A percentile compares a stretch with the other conserved stretches of the same genome.
phyloP scores from a whole-genome alignment of 306 rosid genomes.

The Benincasa hispida region DNA sequence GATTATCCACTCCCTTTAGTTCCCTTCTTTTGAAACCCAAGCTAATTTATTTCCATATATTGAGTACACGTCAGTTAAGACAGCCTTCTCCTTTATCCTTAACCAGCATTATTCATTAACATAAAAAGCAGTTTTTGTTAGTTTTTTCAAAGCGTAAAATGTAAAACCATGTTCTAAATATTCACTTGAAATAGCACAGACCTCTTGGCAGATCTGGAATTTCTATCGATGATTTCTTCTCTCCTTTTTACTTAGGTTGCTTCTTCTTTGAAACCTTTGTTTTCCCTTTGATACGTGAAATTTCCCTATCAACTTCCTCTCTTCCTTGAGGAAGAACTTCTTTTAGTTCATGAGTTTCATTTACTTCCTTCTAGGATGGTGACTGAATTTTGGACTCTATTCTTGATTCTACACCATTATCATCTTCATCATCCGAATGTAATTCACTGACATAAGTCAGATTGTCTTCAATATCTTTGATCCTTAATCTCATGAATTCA shows the following conservation, averaged over 20 bases:
- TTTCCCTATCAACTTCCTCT: slow-evolving; percentile 25
- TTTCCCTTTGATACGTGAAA: slow-evolving; percentile 23
- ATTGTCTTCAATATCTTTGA: slow-evolving; percentile 20
- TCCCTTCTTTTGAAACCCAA: slow-evolving; percentile 20
- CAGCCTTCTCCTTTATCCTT: slow-evolving; percentile 74
- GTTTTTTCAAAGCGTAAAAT: neutral
- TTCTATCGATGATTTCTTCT: slow-evolving; percentile 19
- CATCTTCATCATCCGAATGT: slow-evolving; percentile 10
- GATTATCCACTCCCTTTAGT: slow-evolving; percentile 2
- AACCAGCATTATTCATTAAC: slow-evolving; percentile 36
- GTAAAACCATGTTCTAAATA: neutral
- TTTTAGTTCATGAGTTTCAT: slow-evolving; percentile 12
- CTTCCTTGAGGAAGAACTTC: slow-evolving; percentile 18
- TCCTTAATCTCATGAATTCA: slow-evolving; percentile 17
- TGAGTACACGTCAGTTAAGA: slow-evolving; percentile 59
- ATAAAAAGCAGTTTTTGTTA: slow-evolving; percentile 1
- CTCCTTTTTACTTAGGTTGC: slow-evolving; percentile 15
- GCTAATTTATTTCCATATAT: slow-evolving; percentile 55
- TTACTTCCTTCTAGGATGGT: slow-evolving; percentile 18
- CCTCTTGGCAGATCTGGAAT: slow-evolving; percentile 69
- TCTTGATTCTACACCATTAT: slow-evolving; percentile 12
- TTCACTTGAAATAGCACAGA: slow-evolving; percentile 10
- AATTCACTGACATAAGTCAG: slow-evolving; percentile 10
- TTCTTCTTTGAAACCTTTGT: slow-evolving; percentile 23
- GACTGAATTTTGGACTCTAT: slow-evolving; percentile 17